A percentile compares a stretch with the other conserved stretches of the same genome.
phyloP scores from a whole-genome alignment of 2,329 filamentous ascomycete genomes.

The Colletotrichum sansevieriae region DNA sequence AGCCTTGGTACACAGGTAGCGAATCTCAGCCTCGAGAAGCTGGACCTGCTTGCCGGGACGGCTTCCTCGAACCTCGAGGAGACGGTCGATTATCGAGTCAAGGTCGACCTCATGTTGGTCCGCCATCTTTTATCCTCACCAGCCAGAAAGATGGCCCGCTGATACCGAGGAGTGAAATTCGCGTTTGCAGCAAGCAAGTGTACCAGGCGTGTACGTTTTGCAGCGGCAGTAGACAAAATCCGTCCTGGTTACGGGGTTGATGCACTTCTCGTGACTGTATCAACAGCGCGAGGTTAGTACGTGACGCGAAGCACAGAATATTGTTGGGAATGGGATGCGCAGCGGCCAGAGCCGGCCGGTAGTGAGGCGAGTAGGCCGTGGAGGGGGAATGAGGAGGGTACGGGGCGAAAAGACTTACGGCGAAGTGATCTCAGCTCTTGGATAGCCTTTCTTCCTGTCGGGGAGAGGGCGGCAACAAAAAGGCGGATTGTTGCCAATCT shows the following conservation, averaged over 20 bases:
- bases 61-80: slow-evolving; percentile 97
- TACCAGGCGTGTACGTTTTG: slow-evolving; percentile 21
- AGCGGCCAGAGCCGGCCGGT: background rate
- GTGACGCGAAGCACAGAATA: slow-evolving; percentile 4
- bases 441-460: slow-evolving; percentile 32
- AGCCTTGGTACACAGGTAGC: slow-evolving; percentile 97
- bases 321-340: slow-evolving; percentile 6
- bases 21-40: slow-evolving; percentile 94
- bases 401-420: slow-evolving; percentile 29
- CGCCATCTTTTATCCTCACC: slow-evolving; percentile 66
- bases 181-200: slow-evolving; percentile 34
- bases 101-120: slow-evolving; percentile 91
- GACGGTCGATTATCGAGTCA: slow-evolving; percentile 98
- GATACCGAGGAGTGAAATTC: slow-evolving; percentile 45
- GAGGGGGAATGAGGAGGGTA: slow-evolving; percentile 26
- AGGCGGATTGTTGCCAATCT: slow-evolving; percentile 20
- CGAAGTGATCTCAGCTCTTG: slow-evolving; percentile 44
- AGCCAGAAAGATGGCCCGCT: slow-evolving; percentile 58
- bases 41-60: slow-evolving; percentile 98
- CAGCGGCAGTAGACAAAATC: slow-evolving; percentile 39
- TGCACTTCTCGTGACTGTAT: slow-evolving; percentile 43
- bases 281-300: slow-evolving; percentile 23
- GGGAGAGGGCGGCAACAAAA: slow-evolving; percentile 30
- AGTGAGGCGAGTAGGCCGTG: slow-evolving; percentile 28
- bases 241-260: slow-evolving; percentile 41